Percentiles rank a stretch among this genome's conserved stretches.
Conservation (phyloP, 345 rosid species). For the Turnera subulata region DNA sequence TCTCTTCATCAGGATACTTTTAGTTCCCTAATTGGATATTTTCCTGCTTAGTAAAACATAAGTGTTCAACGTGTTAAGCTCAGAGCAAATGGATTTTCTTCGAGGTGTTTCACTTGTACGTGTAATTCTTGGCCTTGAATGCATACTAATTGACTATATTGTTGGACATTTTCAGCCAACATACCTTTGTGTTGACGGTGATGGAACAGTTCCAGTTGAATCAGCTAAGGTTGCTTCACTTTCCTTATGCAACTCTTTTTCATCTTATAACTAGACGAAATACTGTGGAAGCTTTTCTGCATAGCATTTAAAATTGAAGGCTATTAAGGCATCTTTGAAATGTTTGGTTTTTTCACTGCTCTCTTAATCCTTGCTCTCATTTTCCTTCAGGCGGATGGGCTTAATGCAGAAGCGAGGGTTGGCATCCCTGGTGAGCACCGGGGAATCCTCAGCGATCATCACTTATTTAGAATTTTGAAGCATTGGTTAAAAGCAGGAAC, state of each 20-base stretch:
- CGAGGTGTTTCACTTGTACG: no score
- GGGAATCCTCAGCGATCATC: conserved; percentile 84
- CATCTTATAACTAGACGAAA: conserved; percentile 1
- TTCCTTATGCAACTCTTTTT: not conserved
- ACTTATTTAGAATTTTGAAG: conserved; percentile 74
- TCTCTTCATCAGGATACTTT: not conserved
- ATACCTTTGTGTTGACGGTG: conserved; percentile 82
- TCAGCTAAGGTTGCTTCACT: conserved; percentile 67
- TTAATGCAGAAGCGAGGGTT: conserved; percentile 86
- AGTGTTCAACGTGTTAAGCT: not conserved
- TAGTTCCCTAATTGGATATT: not conserved
- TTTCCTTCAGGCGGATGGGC: conserved; percentile 75
- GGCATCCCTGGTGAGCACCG: conserved; percentile 95
- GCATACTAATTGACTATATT: no score
- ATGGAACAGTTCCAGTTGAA: conserved; percentile 92
- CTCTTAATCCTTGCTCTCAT: no score
- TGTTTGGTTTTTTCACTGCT: not conserved
- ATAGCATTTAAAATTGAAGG: not conserved
- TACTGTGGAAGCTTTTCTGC: not conserved
- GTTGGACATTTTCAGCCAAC: conserved; percentile 50
- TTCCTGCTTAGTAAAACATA: not conserved
- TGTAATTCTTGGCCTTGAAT: no score
- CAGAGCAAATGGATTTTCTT: not conserved
- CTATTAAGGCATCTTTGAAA: no score
- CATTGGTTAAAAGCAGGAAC: conserved; percentile 86